phyloP scores from a whole-genome alignment of 1,139 yeast species.

The Pichia sp. region DNA sequence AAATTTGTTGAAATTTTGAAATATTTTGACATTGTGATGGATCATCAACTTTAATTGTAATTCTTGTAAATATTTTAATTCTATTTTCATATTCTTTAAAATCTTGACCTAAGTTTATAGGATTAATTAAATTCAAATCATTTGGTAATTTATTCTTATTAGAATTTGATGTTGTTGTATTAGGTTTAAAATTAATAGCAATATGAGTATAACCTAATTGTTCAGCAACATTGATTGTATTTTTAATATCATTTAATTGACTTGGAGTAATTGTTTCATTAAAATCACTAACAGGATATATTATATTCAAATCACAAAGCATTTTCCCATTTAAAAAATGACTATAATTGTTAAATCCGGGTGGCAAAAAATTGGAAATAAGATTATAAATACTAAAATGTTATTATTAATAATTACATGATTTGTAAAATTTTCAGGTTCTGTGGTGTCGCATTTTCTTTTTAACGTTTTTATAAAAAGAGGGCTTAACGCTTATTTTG shows the following conservation, averaged over 20 bases:
- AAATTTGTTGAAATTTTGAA: slow-evolving; percentile 52
- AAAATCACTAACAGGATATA: slow-evolving; percentile 65
- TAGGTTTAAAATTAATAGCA: slow-evolving; percentile 62
- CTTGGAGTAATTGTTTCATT: slow-evolving; percentile 34
- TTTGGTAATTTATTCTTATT: slow-evolving; percentile 42
- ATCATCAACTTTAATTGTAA: slow-evolving; percentile 71
- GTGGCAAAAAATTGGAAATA: neutral
- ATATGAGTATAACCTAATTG: slow-evolving; percentile 65
- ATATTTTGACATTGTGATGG: slow-evolving; percentile 71
- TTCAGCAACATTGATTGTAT: slow-evolving; percentile 49
- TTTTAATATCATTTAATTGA: slow-evolving; percentile 41
- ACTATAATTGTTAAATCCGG: neutral
- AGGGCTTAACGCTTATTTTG: no score
- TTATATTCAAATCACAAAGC: slow-evolving; percentile 72
- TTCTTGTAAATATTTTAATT: slow-evolving; percentile 60
- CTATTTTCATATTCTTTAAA: slow-evolving; percentile 32
- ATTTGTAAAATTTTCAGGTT: neutral
- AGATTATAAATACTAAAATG: neutral
- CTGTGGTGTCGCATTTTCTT: no score
- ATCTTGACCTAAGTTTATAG: slow-evolving; percentile 30
- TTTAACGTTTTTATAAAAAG: no score
- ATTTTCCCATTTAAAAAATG: slow-evolving; percentile 22
- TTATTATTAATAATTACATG: neutral
- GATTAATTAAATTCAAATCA: slow-evolving; percentile 33
- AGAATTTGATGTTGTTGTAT: slow-evolving; percentile 37